Evolutionary conservation across 805 yeast species (phyloP).

Genomic region (Zygosaccharomyces siamensis): DNA sequence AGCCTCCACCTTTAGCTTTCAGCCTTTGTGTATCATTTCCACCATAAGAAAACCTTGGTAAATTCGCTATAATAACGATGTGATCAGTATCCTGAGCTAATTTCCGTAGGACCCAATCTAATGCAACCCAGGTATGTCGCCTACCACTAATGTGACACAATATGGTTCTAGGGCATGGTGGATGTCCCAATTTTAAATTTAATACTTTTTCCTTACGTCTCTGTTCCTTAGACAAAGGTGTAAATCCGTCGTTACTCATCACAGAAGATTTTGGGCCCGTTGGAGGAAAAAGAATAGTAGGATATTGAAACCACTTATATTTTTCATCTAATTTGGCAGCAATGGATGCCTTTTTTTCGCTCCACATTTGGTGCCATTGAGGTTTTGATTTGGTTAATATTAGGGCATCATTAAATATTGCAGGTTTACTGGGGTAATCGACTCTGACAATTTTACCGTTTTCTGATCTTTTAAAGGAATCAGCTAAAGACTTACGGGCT

Average conservation of each 20-base stretch:
- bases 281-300: slow-evolving; percentile 20
- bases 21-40: slow-evolving; percentile 11
- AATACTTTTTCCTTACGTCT: slow-evolving; percentile 22
- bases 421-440: slow-evolving; percentile 35
- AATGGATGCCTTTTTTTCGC: slow-evolving; percentile 14
- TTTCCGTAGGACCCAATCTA: slow-evolving; percentile 61
- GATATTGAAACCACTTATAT: slow-evolving; percentile 18
- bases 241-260: slow-evolving; percentile 19
- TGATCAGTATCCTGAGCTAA: slow-evolving; percentile 63
- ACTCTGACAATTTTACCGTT: slow-evolving; percentile 33
- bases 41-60: slow-evolving; percentile 22
- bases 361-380: slow-evolving; percentile 25
- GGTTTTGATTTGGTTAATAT: slow-evolving; percentile 26
- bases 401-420: slow-evolving; percentile 29
- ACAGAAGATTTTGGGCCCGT: slow-evolving; percentile 4
- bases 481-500: slow-evolving; percentile 7
- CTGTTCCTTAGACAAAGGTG: slow-evolving; percentile 25
- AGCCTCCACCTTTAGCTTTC: background rate
- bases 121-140: slow-evolving; percentile 75
- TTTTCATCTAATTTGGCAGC: slow-evolving; percentile 21
- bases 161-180: slow-evolving; percentile 42
- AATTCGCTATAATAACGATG: slow-evolving; percentile 51
- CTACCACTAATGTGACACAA: slow-evolving; percentile 66
- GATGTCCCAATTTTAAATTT: slow-evolving; percentile 21
- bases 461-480: slow-evolving; percentile 25